A percentile compares a stretch with the other conserved stretches of the same genome.
These are phyloP conservation scores for Phycomyces nitens DNA, from an alignment of 192 early-diverging fungal species.

Conservation along the genomic window DNA sequence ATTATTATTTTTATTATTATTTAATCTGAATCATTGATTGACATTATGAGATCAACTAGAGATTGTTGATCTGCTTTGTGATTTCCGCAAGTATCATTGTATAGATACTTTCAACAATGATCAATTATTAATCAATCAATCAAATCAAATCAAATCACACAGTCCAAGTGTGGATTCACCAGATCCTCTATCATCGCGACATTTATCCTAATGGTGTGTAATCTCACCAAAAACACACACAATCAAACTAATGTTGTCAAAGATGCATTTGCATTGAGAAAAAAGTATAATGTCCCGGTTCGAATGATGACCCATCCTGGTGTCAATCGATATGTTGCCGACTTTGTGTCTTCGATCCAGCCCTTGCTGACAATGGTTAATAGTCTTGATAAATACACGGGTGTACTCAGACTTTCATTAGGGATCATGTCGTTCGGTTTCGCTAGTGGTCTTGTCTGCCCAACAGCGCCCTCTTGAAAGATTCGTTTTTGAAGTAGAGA, in stretches of 20 bases:
- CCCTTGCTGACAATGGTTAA: constrained; percentile 35
- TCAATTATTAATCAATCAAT: too few relatives aligned
- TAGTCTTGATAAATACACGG: too few relatives aligned
- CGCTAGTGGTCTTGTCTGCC: background rate
- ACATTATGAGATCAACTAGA: constrained; percentile 3
- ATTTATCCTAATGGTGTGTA: constrained; percentile 18
- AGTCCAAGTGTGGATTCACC: constrained; percentile 25
- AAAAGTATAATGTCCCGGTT: constrained; percentile 47
- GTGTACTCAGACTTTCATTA: background rate
- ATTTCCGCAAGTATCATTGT: constrained; percentile 14
- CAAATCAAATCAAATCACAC: background rate
- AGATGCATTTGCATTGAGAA: constrained; percentile 41
- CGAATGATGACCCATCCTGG: constrained; percentile 48
- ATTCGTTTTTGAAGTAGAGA: constrained; percentile 19
- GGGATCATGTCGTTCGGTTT: constrained; percentile 1
- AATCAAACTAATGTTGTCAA: background rate
- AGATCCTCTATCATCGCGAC: constrained; percentile 14
- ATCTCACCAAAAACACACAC: too few relatives aligned
- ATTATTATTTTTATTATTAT: too few relatives aligned
- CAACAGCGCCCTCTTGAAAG: constrained; percentile 7
- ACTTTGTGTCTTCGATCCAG: constrained; percentile 39
- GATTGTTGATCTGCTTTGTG: background rate
- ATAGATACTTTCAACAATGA: background rate
- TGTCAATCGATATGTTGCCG: constrained; percentile 44
- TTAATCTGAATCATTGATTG: too few relatives aligned